Conservation (phyloP, 2,329 filamentous ascomycete genomes). For the Cyphellophora attinorum region DNA sequence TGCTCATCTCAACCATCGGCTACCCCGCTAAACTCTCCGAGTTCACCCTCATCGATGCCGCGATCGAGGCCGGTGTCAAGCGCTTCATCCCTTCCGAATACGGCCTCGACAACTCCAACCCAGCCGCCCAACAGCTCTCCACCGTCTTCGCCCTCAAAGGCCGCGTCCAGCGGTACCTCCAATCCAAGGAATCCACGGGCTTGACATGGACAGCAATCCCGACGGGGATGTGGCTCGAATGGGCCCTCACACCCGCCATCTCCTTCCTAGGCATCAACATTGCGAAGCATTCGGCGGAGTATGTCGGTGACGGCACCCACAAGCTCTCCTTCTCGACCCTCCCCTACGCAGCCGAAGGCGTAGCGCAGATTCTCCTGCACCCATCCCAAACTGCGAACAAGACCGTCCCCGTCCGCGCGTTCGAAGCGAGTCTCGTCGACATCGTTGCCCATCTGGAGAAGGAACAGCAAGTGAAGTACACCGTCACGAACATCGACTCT, state of each 20-base stretch:
- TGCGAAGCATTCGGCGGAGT: too few species aligned
- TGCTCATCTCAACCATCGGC: slow-evolving; percentile 15
- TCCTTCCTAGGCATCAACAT: slow-evolving; percentile 40
- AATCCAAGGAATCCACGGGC: slow-evolving; percentile 12
- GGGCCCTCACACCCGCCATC: slow-evolving; percentile 23
- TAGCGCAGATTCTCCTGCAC: slow-evolving; percentile 39
- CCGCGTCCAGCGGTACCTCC: slow-evolving; percentile 20
- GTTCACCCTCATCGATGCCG: slow-evolving; percentile 25
- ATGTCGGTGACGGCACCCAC: too few species aligned
- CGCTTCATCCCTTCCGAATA: slow-evolving; percentile 28
- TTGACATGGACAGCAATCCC: slow-evolving; percentile 14
- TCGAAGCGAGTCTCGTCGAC: slow-evolving; percentile 34
- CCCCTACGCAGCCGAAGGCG: slow-evolving; percentile 34
- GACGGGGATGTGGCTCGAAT: slow-evolving; percentile 20
- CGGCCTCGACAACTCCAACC: slow-evolving; percentile 23
- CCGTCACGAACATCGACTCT: not conserved
- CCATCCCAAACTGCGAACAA: slow-evolving; percentile 45
- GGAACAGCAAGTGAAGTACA: slow-evolving; percentile 4
- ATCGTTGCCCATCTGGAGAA: slow-evolving; percentile 21
- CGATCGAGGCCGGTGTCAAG: slow-evolving; percentile 21
- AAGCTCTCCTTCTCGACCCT: too few species aligned
- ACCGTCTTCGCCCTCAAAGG: slow-evolving; percentile 25
- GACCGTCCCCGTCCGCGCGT: slow-evolving; percentile 34
- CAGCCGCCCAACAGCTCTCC: slow-evolving; percentile 18
- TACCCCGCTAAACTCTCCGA: slow-evolving; percentile 3